Conservation (phyloP, 257 asterid genomes). For the Plantago major region DNA sequence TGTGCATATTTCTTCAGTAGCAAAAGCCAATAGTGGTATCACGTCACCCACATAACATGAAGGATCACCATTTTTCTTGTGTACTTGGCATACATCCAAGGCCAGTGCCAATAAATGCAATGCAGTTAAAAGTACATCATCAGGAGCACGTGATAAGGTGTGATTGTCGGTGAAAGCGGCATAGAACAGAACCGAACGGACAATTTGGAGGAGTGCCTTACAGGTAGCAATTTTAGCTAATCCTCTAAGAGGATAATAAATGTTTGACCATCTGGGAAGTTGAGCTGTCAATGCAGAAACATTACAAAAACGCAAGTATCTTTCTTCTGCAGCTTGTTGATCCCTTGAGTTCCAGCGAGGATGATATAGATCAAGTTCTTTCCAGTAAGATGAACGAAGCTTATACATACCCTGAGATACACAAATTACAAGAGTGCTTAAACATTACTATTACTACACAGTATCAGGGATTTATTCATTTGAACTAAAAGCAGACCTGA, state of each 20-base stretch:
- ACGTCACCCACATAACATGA: conserved; percentile 45
- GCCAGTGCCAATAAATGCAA: conserved; percentile 86
- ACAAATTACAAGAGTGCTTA: conserved; percentile 20
- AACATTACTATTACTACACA: background rate
- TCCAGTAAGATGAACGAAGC: conserved; percentile 66
- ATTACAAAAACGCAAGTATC: conserved; percentile 80
- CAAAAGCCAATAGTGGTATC: conserved; percentile 73
- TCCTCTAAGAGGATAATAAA: conserved; percentile 75
- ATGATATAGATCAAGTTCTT: conserved; percentile 90
- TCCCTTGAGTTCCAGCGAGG: conserved; percentile 96
- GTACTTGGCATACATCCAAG: conserved; percentile 65
- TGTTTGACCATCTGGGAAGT: conserved; percentile 84
- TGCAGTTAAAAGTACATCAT: conserved; percentile 67
- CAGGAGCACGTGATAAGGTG: conserved; percentile 69
- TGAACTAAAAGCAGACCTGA: conserved; percentile 56
- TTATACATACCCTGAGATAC: conserved; percentile 79
- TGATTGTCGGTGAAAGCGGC: conserved; percentile 63
- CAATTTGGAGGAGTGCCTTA: conserved; percentile 61
- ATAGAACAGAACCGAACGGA: conserved; percentile 75
- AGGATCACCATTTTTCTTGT: conserved; percentile 49
- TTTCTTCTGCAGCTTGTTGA: conserved; percentile 87
- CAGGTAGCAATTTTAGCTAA: conserved; percentile 88
- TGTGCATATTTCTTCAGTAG: conserved; percentile 59
- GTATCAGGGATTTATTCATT: background rate
- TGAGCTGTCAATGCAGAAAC: conserved; percentile 73